A percentile compares a stretch with the other conserved stretches of the same genome.
Evolutionary conservation across 805 yeast species (phyloP).

Genomic region (Myxozyma kluyveri): DNA sequence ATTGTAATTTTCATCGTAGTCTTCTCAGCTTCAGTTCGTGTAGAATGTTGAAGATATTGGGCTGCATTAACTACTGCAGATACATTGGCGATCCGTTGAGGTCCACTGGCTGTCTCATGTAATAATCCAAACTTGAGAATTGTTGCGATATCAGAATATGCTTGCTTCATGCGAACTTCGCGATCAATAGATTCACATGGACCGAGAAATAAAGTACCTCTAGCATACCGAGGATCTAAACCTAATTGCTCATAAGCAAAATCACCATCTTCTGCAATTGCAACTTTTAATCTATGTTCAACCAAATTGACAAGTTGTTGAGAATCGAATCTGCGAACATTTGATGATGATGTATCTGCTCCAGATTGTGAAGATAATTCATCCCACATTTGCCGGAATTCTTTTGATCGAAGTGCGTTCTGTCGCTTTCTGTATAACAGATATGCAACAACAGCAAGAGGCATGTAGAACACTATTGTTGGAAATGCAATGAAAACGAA

Average conservation of each 20-base stretch:
- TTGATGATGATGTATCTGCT: slow-evolving; percentile 14
- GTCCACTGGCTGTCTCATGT: not conserved
- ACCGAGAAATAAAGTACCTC: slow-evolving; percentile 6
- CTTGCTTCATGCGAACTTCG: slow-evolving; percentile 11
- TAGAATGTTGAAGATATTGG: slow-evolving; percentile 3
- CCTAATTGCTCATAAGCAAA: slow-evolving; percentile 9
- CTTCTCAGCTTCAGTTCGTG: slow-evolving; percentile 8
- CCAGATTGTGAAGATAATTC: slow-evolving; percentile 11
- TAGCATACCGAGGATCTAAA: slow-evolving; percentile 7
- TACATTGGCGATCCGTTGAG: slow-evolving; percentile 14
- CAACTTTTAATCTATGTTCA: slow-evolving; percentile 10
- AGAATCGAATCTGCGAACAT: slow-evolving; percentile 8
- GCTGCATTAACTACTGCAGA: slow-evolving; percentile 20
- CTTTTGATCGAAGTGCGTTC: slow-evolving; percentile 13
- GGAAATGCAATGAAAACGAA: slow-evolving; percentile 18
- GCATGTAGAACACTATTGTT: slow-evolving; percentile 13
- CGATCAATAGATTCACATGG: slow-evolving; percentile 23
- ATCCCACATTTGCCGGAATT: slow-evolving; percentile 17
- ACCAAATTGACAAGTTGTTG: slow-evolving; percentile 18
- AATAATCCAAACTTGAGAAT: slow-evolving; percentile 17
- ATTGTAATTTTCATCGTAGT: slow-evolving; percentile 21
- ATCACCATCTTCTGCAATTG: slow-evolving; percentile 14
- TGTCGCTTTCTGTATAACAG: slow-evolving; percentile 13
- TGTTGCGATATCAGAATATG: slow-evolving; percentile 12
- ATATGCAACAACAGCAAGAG: slow-evolving; percentile 12